phyloP scores from a whole-genome alignment of 2,329 filamentous ascomycete genomes.

The Coleophoma eucalyptorum region DNA sequence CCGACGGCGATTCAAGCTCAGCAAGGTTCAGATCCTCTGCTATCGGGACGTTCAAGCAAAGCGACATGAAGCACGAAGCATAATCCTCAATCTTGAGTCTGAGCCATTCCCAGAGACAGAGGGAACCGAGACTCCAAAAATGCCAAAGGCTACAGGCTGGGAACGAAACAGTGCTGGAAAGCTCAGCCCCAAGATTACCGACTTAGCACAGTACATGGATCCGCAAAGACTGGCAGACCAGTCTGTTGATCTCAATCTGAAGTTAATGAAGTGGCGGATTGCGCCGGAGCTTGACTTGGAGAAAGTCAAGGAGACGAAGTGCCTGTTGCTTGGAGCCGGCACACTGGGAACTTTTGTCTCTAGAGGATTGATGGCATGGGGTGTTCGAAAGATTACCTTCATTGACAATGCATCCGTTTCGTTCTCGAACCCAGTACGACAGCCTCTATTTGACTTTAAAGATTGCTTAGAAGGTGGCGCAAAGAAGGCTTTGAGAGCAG shows the following conservation, averaged over 20 bases:
- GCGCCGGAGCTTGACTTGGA: slow-evolving; percentile 85
- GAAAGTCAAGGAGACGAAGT: slow-evolving; percentile 83
- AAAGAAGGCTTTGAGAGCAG: slow-evolving; percentile 77
- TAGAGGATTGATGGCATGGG: slow-evolving; percentile 90
- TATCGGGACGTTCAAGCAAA: slow-evolving; percentile 80
- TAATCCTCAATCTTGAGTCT: slow-evolving; percentile 56
- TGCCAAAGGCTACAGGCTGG: slow-evolving; percentile 95
- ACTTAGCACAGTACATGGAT: slow-evolving; percentile 91
- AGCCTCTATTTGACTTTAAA: slow-evolving; percentile 85
- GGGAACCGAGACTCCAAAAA: slow-evolving; percentile 31
- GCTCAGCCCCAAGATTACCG: slow-evolving; percentile 71
- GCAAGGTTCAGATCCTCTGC: slow-evolving; percentile 78
- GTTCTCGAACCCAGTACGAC: slow-evolving; percentile 93
- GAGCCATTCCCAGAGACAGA: slow-evolving; percentile 15
- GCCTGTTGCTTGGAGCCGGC: slow-evolving; percentile 85
- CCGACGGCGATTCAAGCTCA: slow-evolving; percentile 74
- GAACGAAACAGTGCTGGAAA: slow-evolving; percentile 80
- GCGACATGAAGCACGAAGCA: slow-evolving; percentile 76
- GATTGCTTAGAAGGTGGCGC: slow-evolving; percentile 85
- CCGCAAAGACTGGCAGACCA: slow-evolving; percentile 83
- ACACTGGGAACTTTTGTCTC: slow-evolving; percentile 94
- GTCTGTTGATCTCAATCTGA: slow-evolving; percentile 92
- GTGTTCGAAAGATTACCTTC: slow-evolving; percentile 91
- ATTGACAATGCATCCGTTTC: slow-evolving; percentile 92
- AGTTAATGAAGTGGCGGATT: slow-evolving; percentile 98